Base-by-base conservation (phyloP, 768 basidiomycete species). In the Thelephora aurantiotincta region DNA sequence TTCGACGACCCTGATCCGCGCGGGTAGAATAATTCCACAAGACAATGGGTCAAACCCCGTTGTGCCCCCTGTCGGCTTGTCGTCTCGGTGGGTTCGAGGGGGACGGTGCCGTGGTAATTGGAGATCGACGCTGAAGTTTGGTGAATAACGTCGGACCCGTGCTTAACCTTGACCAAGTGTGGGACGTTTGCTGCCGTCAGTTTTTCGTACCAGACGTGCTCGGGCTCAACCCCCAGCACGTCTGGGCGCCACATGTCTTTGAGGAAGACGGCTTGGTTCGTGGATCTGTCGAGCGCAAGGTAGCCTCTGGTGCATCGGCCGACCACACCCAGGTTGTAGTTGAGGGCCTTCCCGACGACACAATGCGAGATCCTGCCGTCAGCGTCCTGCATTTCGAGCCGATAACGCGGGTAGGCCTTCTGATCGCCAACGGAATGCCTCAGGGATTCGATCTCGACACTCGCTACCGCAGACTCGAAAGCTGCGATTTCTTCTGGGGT, bases 241-340 rank as follows among this genome's bases (percentile, higher is more conserved):
- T 54, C 30, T 18, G 19, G 6, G 5, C 61, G 48, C 64, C 65
- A 66, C 14, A 46, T 50, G 47, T 66, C 65, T 51, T 63, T 65
- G 19, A 66, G 34, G 44, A 63, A 64, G 11, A 55, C 56, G 2
- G 58, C 48, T 22, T 48, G 3, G 6, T 22, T 18, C 12, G 41
- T 19, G 11, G 22, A 30, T 2, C 43, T 35, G 37, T 48, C 30
- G 26, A 18, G 41, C 3, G 6, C 50, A 26, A 51, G 47, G 33
- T 43, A 49, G 11, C 50, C 50, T 19, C 44, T 35, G 9, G 50
- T 51, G 11, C 46, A 23, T 1, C 50, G 22, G 3, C 50, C 48
- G 13, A 35, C 11, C 2, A 44, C 36, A 11, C n/a, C 13, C 11
- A 9, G 5, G 3, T n/a, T 23, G 12, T 35, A n/a, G 12, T 22